Conservation (phyloP, 192 early-diverging fungal genomes). For the Diversispora eburnea region DNA sequence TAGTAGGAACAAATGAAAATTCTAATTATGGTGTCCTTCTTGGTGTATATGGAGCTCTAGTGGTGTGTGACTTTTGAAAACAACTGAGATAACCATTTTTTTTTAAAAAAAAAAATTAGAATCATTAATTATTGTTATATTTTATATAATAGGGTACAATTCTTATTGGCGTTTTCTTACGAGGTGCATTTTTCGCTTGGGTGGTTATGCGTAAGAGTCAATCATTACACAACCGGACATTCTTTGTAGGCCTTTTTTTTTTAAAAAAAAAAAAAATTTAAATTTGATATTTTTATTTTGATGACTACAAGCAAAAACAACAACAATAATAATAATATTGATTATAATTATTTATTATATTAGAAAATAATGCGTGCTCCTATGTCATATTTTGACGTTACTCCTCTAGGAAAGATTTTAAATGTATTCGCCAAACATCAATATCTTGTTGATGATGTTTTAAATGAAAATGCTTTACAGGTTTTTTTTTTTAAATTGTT, state of each 20-base stretch:
- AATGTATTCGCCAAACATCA: constrained; percentile 55
- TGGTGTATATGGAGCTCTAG: constrained; percentile 56
- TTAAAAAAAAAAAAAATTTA: not conserved
- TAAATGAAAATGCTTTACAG: constrained; percentile 39
- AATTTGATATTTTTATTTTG: not conserved
- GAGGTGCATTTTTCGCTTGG: constrained; percentile 53
- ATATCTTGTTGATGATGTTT: constrained; percentile 39
- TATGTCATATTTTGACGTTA: constrained; percentile 66
- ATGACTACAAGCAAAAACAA: not conserved
- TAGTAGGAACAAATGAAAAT: constrained; percentile 29
- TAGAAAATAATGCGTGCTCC: constrained; percentile 66
- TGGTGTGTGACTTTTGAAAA: constrained; percentile 21
- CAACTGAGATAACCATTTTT: not conserved
- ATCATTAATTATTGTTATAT: not conserved
- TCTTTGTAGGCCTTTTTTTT: constrained; percentile 13
- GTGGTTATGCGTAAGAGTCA: constrained; percentile 49
- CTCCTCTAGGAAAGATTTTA: constrained; percentile 64
- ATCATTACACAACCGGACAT: constrained; percentile 52
- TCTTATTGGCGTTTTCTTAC: constrained; percentile 48
- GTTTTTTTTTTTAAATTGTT: not conserved
- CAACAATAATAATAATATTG: not conserved
- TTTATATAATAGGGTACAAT: not conserved
- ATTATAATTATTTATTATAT: not conserved
- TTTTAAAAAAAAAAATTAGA: not conserved
- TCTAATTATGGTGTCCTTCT: constrained; percentile 44